Percentiles rank a stretch among this genome's conserved stretches.
Conservation (phyloP, 257 asterid genomes). For the Rhazya stricta region DNA sequence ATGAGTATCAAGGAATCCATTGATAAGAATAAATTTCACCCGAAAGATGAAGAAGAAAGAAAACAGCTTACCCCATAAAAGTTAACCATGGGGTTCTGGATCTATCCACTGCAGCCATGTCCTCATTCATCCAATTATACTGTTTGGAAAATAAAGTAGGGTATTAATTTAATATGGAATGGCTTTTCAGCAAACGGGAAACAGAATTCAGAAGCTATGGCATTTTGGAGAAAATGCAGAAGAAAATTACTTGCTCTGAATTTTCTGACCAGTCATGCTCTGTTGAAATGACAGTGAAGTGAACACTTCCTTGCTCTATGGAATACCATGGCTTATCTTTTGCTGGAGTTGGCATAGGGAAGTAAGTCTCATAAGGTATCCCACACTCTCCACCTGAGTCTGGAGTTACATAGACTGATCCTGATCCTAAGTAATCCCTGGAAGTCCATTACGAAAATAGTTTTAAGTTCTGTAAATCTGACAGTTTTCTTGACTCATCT, state of each 20-base stretch:
- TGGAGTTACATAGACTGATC: constrained; percentile 56
- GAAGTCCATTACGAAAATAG: not conserved
- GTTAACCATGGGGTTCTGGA: constrained; percentile 77
- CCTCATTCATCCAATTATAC: constrained; percentile 75
- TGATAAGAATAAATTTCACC: not conserved
- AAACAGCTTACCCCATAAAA: constrained; percentile 56
- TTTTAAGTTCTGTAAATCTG: not conserved
- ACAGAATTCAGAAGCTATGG: not conserved
- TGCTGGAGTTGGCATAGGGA: constrained; percentile 71
- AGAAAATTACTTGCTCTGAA: constrained; percentile 51
- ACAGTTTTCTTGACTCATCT: not conserved
- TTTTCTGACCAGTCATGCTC: constrained; percentile 57
- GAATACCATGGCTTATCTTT: constrained; percentile 94
- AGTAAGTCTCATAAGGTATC: constrained; percentile 79
- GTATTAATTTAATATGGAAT: not conserved
- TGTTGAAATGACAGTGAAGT: constrained; percentile 75
- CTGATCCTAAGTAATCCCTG: constrained; percentile 59
- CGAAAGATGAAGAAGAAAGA: not conserved
- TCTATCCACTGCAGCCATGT: constrained; percentile 67
- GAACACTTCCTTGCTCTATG: constrained; percentile 72
- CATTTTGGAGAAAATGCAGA: not conserved
- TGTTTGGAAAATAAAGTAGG: not conserved
- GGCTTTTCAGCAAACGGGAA: not conserved
- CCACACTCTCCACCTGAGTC: constrained; percentile 98
- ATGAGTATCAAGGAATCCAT: not conserved